Conservation (phyloP, 768 basidiomycete species). For the Lyophyllum atratum region DNA sequence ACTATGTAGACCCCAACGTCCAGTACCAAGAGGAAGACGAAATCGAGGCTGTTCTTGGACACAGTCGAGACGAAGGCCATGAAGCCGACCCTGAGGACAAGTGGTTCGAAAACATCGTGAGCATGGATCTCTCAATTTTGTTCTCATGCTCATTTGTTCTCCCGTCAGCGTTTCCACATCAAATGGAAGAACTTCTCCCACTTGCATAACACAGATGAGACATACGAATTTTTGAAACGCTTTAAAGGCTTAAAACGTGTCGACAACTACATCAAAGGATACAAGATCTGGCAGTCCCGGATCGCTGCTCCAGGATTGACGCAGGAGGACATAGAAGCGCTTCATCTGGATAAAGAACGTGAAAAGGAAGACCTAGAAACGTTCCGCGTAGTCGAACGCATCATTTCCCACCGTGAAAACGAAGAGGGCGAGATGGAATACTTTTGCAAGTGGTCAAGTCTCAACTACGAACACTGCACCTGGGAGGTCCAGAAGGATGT, state of each 20-base stretch:
- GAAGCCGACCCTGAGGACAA: slow-evolving; percentile 77
- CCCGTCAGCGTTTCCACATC: slow-evolving; percentile 89
- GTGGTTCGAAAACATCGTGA: slow-evolving; percentile 86
- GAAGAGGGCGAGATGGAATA: slow-evolving; percentile 69
- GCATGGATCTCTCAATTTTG: slow-evolving; percentile 21
- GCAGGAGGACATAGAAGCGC: slow-evolving; percentile 86
- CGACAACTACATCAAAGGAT: slow-evolving; percentile 97
- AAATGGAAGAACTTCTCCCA: slow-evolving; percentile 99
- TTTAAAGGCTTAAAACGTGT: slow-evolving; percentile 97
- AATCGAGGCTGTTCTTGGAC: slow-evolving; percentile 89
- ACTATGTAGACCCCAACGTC: slow-evolving; percentile 54
- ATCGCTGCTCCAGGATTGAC: slow-evolving; percentile 66
- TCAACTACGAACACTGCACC: slow-evolving; percentile 93
- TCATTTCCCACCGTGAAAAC: slow-evolving; percentile 77
- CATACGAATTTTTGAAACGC: slow-evolving; percentile 92
- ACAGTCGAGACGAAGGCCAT: slow-evolving; percentile 82
- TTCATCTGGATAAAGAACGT: slow-evolving; percentile 88
- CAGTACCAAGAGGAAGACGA: slow-evolving; percentile 76
- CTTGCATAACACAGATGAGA: slow-evolving; percentile 99
- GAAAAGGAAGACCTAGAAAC: slow-evolving; percentile 90
- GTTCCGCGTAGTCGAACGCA: slow-evolving; percentile 89
- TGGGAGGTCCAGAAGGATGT: slow-evolving; percentile 91
- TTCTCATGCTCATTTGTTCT: slow-evolving; percentile 15
- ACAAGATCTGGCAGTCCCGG: slow-evolving; percentile 71
- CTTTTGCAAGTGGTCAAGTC: slow-evolving; percentile 95